A percentile compares a stretch with the other conserved stretches of the same genome.
phyloP scores from a whole-genome alignment of 257 asterid genomes.

The Striga asiatica region DNA sequence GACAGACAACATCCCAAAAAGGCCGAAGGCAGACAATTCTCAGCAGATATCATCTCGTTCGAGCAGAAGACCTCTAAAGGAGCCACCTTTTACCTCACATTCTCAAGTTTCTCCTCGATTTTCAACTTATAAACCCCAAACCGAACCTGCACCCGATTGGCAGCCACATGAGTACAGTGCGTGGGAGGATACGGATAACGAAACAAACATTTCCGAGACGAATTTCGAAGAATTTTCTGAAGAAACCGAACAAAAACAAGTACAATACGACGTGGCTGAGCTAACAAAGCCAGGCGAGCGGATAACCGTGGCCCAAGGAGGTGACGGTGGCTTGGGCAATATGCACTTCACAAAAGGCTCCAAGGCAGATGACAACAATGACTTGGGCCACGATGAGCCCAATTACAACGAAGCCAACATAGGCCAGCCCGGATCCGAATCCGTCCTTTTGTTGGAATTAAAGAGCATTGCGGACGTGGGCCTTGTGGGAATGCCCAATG shows the following conservation, averaged over 20 bases:
- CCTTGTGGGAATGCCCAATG: conserved; percentile 92
- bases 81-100: conserved; percentile 13
- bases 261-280: conserved; percentile 68
- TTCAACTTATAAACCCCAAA: conserved; percentile 16
- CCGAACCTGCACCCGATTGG: conserved; percentile 13
- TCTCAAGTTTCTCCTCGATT: conserved; percentile 12
- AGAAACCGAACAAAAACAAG: conserved; percentile 22
- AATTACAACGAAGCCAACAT: conserved; percentile 27
- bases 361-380: conserved; percentile 13
- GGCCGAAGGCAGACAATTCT: conserved; percentile 12
- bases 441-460: conserved; percentile 60
- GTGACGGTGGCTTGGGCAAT: conserved; percentile 85
- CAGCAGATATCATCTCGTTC: conserved; percentile 11
- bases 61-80: conserved; percentile 5
- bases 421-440: conserved; percentile 68
- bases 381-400: conserved; percentile 22
- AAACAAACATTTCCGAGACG: conserved; percentile 22
- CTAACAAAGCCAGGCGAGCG: conserved; percentile 69
- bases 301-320: conserved; percentile 71
- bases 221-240: conserved; percentile 35
- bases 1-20: conserved; percentile 11
- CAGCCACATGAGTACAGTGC: conserved; percentile 26
- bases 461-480: conserved; percentile 94
- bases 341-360: conserved; percentile 21
- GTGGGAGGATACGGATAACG: conserved; percentile 23